Percentiles rank a stretch among this genome's conserved stretches.
Evolutionary conservation across 83 land plant species (phyloP).

Genomic region (Larix sibirica): DNA sequence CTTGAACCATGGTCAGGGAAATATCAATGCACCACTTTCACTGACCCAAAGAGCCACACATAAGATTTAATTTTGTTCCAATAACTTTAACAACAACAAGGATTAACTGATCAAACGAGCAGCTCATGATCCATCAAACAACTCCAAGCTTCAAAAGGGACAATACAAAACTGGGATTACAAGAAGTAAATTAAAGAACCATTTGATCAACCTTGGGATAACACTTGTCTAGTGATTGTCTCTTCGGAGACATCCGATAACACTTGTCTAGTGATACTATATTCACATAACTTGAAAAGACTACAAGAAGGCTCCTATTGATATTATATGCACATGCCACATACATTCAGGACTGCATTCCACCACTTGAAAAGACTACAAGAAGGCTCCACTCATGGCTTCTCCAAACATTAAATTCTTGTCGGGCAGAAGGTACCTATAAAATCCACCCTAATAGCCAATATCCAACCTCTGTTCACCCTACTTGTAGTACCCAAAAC

Average conservation of each 20-base stretch:
- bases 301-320: no score
- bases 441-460: not conserved
- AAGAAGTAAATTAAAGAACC: not conserved
- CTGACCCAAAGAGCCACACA: no score
- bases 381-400: not conserved
- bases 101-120: not conserved
- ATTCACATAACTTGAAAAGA: no score
- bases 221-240: not conserved
- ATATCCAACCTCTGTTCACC: not conserved
- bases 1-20: no score
- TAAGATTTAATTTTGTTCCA: no score
- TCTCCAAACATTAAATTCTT: not conserved
- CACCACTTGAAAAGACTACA: not conserved
- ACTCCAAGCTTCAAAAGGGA: not conserved
- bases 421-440: not conserved
- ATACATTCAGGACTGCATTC: not conserved
- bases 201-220: not conserved
- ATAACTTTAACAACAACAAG: no score
- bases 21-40: no score
- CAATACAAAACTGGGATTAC: not conserved
- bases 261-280: no score
- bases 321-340: not conserved
- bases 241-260: no score
- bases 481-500: not conserved
- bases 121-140: not conserved